Percentiles rank a stretch among this genome's conserved stretches.
Evolutionary conservation across 2,329 filamentous ascomycete species (phyloP).

Genomic region (Talaromyces pinophilus): DNA sequence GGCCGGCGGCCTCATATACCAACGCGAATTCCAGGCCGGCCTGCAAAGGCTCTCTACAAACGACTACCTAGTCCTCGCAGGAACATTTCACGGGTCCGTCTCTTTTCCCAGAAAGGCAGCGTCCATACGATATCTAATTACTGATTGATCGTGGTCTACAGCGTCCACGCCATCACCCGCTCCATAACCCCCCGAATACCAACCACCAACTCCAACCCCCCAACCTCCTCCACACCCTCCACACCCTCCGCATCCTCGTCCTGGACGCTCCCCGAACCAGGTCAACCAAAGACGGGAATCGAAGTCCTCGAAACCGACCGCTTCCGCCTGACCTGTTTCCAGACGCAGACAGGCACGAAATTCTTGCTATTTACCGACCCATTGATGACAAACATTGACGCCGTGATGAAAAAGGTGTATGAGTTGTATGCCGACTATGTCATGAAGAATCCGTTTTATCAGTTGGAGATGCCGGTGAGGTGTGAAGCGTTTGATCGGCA

Average conservation of each 20-base stretch:
- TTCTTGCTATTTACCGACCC: conserved; percentile 94
- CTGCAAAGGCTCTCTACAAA: conserved; percentile 90
- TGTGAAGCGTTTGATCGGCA: conserved; percentile 94
- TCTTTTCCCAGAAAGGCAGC: background rate
- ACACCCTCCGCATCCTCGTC: conserved; percentile 19
- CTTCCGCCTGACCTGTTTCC: conserved; percentile 95
- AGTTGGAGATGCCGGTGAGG: conserved; percentile 93
- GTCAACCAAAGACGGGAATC: conserved; percentile 61
- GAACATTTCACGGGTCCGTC: conserved; percentile 84
- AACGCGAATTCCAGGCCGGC: conserved; percentile 85
- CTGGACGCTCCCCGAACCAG: conserved; percentile 37
- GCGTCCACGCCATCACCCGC: conserved; percentile 66
- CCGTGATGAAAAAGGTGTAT: conserved; percentile 80
- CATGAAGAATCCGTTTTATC: conserved; percentile 99
- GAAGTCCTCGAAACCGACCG: conserved; percentile 92
- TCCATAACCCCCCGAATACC: conserved; percentile 52
- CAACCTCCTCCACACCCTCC: conserved; percentile 31
- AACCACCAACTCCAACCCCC: conserved; percentile 32
- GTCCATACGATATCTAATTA: background rate
- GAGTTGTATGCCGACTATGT: conserved; percentile 96
- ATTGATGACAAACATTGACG: conserved; percentile 80
- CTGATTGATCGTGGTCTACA: conserved; percentile 27
- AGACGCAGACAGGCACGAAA: conserved; percentile 89
- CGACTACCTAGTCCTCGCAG: conserved; percentile 93
- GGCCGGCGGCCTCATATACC: conserved; percentile 93